Evolutionary conservation across 306 rosid genomes (phyloP).

Genomic region (Castanea mollissima): DNA sequence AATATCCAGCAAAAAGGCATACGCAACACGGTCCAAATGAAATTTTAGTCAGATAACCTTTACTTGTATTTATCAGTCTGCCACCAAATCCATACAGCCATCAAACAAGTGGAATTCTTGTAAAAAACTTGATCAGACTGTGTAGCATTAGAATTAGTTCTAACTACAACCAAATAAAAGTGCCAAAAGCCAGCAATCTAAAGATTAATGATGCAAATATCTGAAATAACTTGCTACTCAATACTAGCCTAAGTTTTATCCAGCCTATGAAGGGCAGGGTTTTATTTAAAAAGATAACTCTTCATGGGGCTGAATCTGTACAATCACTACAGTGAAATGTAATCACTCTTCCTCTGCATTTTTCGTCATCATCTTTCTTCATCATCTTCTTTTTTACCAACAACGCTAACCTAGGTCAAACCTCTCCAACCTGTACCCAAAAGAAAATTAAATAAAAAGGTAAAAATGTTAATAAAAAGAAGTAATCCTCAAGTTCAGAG

Average conservation of each 20-base stretch:
- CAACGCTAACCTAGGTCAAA: background rate
- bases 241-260: background rate
- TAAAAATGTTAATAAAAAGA: too few relatives aligned
- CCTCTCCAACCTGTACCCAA: background rate
- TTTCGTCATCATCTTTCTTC: background rate
- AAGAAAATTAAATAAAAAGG: background rate
- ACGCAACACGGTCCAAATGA: too few relatives aligned
- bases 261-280: too few relatives aligned
- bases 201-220: too few relatives aligned
- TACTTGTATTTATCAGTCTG: too few relatives aligned
- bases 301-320: background rate
- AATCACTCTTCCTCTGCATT: background rate
- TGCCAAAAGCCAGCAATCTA: too few relatives aligned
- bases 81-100: too few relatives aligned
- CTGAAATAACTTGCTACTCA: too few relatives aligned
- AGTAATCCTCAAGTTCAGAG: background rate
- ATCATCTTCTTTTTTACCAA: background rate
- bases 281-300: background rate
- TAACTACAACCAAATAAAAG: background rate
- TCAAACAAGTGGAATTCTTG: too few relatives aligned
- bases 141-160: background rate
- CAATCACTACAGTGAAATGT: background rate
- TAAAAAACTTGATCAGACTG: too few relatives aligned
- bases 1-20: too few relatives aligned
- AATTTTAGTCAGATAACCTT: too few relatives aligned